Base-by-base conservation (phyloP, 2,329 filamentous ascomycete genomes). In the Ophiostoma sp. region DNA sequence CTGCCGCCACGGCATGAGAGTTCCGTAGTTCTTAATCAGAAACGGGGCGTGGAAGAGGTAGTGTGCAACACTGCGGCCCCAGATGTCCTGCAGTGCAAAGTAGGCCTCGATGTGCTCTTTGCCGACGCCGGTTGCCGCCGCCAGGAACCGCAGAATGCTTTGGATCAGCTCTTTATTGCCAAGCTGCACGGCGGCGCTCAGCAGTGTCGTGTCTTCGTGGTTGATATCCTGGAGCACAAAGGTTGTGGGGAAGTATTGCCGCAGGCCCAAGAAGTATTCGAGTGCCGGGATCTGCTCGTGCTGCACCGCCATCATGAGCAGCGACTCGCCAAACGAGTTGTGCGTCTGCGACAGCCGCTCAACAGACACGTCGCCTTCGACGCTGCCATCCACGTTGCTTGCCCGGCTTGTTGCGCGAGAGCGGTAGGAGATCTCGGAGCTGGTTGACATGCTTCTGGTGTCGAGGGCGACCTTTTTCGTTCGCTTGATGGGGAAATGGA, bases 41-140 rank as follows among this genome's bases (percentile, higher is more conserved):
- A 85, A 83, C 2, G 95, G 95, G 8, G 92, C 89, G 75, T 97
- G 91, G 79, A 99, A 99, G 16, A 99, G 83, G 77, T 99, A 99
- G 78, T 99, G 95, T n/a, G 90, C 95, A 66, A 92, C 86, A 71
- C 93, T 96, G 73, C 95, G 88, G 36, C 94, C 95, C 81, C 93
- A 89, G 49, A 85, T 87, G 75, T 99, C 95, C 74, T 94, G 89
- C 70, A 85, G 82, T 4, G 85, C 82, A 64, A 98, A 79, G 75
- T 99, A 98, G 6, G 82, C 79, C 60, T 80, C 77, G 42, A 96
- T 77, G 65, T 85, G 81, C 16, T 82, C 78, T 66, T 86, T 80
- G 18, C 83, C 47, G 81, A 81, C 67, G 81, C 81, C 67, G 82
- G 69, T 42, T 14, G 74, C 70, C 2, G 71, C 80, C 72, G 88